phyloP scores from a whole-genome alignment of 1,284 basidiomycete genomes.

The Microbotryum saponariae region DNA sequence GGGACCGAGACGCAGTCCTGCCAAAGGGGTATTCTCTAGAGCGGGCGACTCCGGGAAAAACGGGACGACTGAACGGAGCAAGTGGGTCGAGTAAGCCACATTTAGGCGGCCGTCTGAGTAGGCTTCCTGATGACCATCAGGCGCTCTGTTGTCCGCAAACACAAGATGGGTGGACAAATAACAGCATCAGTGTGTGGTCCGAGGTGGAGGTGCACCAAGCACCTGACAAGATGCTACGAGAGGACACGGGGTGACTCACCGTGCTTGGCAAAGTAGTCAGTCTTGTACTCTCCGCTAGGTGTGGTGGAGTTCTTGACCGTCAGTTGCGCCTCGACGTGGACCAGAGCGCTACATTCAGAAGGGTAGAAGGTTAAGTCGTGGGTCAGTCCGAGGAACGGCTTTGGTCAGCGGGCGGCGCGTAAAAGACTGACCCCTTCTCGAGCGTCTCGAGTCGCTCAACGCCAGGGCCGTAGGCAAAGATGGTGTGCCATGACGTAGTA shows the following conservation, averaged over 20 bases:
- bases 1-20: too few relatives aligned
- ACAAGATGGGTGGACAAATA: too few relatives aligned
- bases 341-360: slow-evolving; percentile 22
- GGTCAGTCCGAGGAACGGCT: neutral
- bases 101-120: too few relatives aligned
- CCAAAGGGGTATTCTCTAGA: too few relatives aligned
- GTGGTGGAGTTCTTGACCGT: slow-evolving; percentile 11
- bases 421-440: slow-evolving; percentile 49
- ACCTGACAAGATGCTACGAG: neutral
- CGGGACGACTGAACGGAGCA: too few relatives aligned
- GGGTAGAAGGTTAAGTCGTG: neutral
- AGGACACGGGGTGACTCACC: slow-evolving; percentile 4
- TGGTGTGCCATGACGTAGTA: slow-evolving; percentile 61
- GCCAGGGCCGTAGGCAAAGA: slow-evolving; percentile 58
- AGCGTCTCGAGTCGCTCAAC: slow-evolving; percentile 58
- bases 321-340: slow-evolving; percentile 35
- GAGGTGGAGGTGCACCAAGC: too few relatives aligned
- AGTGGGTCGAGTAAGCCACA: too few relatives aligned
- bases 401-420: neutral
- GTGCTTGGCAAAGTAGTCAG: slow-evolving; percentile 20
- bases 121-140: slow-evolving; percentile 2
- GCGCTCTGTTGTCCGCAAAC: neutral
- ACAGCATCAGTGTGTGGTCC: too few relatives aligned
- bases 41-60: too few relatives aligned
- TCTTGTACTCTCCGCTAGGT: slow-evolving; percentile 15